Evolutionary conservation across 192 early-diverging fungal species (phyloP), one percentile per base, ranked within the genome.

Genomic region (Entomortierella parvispora): DNA sequence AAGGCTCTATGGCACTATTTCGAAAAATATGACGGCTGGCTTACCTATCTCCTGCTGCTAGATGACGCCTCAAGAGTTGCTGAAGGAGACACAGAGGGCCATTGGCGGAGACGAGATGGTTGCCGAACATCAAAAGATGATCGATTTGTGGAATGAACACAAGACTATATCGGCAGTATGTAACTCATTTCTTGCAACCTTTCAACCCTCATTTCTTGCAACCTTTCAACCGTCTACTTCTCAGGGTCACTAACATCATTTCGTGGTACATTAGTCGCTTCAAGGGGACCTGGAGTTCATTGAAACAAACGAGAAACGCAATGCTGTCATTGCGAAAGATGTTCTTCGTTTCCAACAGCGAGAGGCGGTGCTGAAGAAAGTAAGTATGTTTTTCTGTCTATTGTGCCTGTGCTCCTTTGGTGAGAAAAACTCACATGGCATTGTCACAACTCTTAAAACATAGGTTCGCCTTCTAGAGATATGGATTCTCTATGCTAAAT

Each of bases 61-160:
- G 83, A 88, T 99, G 89, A 82, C 86, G 28, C 85, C 95, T 5
- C 80, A 87, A 17, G 85, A 91, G 58, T 79, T 99, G 28, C 83
- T 99, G 23, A 71, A 80, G 42, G 92, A 94, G 71, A 99, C 97
- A 5, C 93, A 97, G 69, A 71, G 87, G 8, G 95, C 97, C 0
- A 91, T 91, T 17, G 96, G 94, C 5, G 87, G 86, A 22, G 72
- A 80, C 3, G 81, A 94, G 46, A 69, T 97, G 60, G 37, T 87
- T 9, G 72, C 79, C 29, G 82, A 83, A 74, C 96, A 97, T 55
- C 62, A 89, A 20, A 68, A 90, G 45, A 81, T 99, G 25, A 89
- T 90, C 15, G 69, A 75, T 8, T 53, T 83, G 50, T 82, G 88
- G 57, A 65, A 70, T 2, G 71, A 90, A 32, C 83, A 93, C 66